Conservation (phyloP, 495 filamentous ascomycete genomes). For the Penicillium lagena region DNA sequence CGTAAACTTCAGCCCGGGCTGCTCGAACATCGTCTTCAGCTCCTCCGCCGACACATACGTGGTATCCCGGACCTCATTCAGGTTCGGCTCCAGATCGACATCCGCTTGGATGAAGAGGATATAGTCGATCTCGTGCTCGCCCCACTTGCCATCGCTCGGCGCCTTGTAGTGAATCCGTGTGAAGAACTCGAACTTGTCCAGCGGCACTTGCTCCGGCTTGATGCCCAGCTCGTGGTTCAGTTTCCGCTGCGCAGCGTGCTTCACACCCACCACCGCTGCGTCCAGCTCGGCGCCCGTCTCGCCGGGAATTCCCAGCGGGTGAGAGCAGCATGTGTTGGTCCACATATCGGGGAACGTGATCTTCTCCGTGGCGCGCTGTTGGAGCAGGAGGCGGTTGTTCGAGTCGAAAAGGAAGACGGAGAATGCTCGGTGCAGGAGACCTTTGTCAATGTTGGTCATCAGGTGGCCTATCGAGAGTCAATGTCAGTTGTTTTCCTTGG, state of each 20-base stretch:
- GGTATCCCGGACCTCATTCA: constrained; percentile 82
- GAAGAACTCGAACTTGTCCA: constrained; percentile 88
- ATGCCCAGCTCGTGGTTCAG: constrained; percentile 94
- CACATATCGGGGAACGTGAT: constrained; percentile 99
- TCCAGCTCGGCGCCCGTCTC: constrained; percentile 85
- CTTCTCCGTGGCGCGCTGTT: constrained; percentile 94
- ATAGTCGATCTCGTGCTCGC: constrained; percentile 99
- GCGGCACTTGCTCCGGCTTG: constrained; percentile 79
- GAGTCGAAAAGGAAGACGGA: constrained; percentile 96
- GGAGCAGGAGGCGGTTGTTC: constrained; percentile 80
- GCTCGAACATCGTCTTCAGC: constrained; percentile 77
- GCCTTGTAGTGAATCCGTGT: constrained; percentile 98
- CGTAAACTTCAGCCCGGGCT: constrained; percentile 77
- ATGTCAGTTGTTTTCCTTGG: too few species aligned
- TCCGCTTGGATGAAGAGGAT: constrained; percentile 97
- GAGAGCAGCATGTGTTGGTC: constrained; percentile 99
- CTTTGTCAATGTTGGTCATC: constrained; percentile 96
- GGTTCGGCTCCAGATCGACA: constrained; percentile 72
- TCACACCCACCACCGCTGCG: constrained; percentile 75
- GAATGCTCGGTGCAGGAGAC: constrained; percentile 94
- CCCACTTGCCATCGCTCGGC: constrained; percentile 95
- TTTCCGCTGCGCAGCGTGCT: constrained; percentile 86
- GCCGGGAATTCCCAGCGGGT: constrained; percentile 83
- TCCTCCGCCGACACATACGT: constrained; percentile 77
- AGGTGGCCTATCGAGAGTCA: constrained; percentile 64